Percentiles rank a stretch among this genome's conserved stretches.
Conservation (phyloP, 73 alveolate species). For the Paramecium pentaurelia region DNA sequence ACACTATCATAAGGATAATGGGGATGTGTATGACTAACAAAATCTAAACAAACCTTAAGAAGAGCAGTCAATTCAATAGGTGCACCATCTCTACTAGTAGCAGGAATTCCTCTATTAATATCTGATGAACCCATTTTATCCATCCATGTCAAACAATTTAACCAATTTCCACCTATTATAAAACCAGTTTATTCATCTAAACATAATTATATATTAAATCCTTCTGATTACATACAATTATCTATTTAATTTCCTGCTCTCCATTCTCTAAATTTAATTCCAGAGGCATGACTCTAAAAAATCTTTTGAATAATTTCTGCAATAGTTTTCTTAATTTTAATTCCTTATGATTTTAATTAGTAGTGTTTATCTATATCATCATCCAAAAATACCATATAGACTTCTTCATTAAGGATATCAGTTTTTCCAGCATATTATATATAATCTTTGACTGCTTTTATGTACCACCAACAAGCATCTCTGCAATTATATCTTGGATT, state of each 20-base stretch:
- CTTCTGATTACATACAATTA: constrained; percentile 90
- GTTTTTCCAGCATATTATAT: not conserved
- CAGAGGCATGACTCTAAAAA: constrained; percentile 66
- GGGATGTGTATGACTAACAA: constrained; percentile 54
- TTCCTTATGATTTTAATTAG: not conserved
- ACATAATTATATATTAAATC: constrained; percentile 87
- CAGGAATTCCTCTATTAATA: constrained; percentile 96
- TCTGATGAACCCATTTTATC: constrained; percentile 98
- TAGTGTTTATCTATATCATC: constrained; percentile 51
- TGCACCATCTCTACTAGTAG: constrained; percentile 98
- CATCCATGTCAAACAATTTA: constrained; percentile 99
- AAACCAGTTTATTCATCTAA: constrained; percentile 91
- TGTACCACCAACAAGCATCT: constrained; percentile 98
- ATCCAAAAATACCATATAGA: constrained; percentile 47
- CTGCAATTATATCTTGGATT: constrained; percentile 95
- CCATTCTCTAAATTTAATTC: constrained; percentile 95
- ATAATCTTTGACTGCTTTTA: constrained; percentile 64
- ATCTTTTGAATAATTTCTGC: constrained; percentile 57
- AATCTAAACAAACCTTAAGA: constrained; percentile 76
- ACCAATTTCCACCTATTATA: constrained; percentile 92
- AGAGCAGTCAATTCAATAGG: constrained; percentile 93
- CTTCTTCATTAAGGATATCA: constrained; percentile 19
- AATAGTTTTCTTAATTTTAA: not conserved
- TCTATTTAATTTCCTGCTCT: constrained; percentile 95
- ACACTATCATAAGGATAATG: constrained; percentile 62